phyloP scores from a whole-genome alignment of 768 basidiomycete genomes.

The Daedaleopsis sinensis region DNA sequence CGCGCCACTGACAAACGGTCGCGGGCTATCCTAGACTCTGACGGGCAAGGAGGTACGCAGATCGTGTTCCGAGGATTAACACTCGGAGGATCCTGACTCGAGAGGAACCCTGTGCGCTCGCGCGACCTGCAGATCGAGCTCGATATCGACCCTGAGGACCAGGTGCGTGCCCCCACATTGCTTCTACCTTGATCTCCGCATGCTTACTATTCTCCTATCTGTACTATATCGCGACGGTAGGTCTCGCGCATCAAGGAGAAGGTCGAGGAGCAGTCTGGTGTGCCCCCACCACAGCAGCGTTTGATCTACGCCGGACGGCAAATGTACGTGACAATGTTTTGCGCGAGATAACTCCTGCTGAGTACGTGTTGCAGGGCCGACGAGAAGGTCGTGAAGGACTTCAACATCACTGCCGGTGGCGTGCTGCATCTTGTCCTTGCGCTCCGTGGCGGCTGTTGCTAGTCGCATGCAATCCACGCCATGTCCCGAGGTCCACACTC shows the following conservation, averaged over 20 bases:
- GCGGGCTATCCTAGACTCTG: constrained; percentile 62
- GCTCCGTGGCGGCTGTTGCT: constrained; percentile 80
- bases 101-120: background rate
- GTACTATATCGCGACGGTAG: constrained; percentile 42
- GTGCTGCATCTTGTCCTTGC: constrained; percentile 95
- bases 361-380: constrained; percentile 65
- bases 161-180: constrained; percentile 48
- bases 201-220: background rate
- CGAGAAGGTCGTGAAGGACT: constrained; percentile 87
- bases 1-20: constrained; percentile 8
- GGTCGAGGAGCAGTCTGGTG: constrained; percentile 97
- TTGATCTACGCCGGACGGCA: constrained; percentile 92
- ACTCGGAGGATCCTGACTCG: background rate
- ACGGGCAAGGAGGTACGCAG: constrained; percentile 91
- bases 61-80: background rate
- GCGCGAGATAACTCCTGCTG: background rate
- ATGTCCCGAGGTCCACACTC: background rate
- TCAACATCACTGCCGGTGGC: constrained; percentile 81
- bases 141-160: constrained; percentile 90
- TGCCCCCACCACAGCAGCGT: constrained; percentile 94
- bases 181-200: background rate
- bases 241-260: constrained; percentile 95
- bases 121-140: constrained; percentile 73
- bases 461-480: constrained; percentile 25
- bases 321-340: constrained; percentile 59